Conservation (phyloP, 2,329 filamentous ascomycete genomes). For the Paracoccidioides brasiliensis region DNA sequence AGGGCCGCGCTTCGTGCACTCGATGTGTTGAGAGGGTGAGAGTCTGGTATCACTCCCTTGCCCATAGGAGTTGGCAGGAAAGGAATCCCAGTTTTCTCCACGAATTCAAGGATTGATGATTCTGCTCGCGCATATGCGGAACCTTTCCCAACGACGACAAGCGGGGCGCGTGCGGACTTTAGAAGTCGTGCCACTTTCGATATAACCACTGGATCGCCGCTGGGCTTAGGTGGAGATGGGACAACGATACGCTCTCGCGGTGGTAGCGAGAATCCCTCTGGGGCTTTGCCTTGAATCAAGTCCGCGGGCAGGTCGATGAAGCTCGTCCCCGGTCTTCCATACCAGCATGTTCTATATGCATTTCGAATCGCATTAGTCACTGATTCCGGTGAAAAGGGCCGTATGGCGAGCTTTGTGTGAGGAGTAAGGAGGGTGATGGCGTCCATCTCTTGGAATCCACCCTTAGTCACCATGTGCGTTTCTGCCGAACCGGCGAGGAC, state of each 20-base stretch:
- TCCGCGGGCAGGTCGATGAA: conserved; percentile 46
- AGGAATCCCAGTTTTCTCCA: conserved; percentile 38
- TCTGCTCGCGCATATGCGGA: conserved; percentile 43
- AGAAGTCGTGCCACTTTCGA: conserved; percentile 33
- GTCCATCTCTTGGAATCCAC: conserved; percentile 46
- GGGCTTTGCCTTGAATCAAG: conserved; percentile 35
- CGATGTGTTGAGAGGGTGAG: conserved; percentile 39
- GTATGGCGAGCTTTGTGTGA: conserved; percentile 40
- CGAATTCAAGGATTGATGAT: conserved; percentile 30
- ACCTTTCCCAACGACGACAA: conserved; percentile 44
- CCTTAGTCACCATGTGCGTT: conserved; percentile 39
- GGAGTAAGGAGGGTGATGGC: conserved; percentile 40
- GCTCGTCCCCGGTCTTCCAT: conserved; percentile 40
- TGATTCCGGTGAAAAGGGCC: conserved; percentile 34
- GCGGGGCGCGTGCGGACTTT: conserved; percentile 36
- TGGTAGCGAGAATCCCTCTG: conserved; percentile 10
- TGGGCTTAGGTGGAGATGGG: conserved; percentile 30
- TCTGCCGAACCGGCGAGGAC: conserved; percentile 43
- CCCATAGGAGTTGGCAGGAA: conserved; percentile 49
- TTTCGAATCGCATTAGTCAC: conserved; percentile 37
- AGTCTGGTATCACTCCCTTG: conserved; percentile 44
- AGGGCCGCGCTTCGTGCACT: conserved; percentile 42
- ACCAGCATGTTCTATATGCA: conserved; percentile 42
- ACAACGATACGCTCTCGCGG: conserved; percentile 21
- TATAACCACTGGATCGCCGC: conserved; percentile 33